These are phyloP conservation scores for Aspergillus sclerotioniger DNA, from an alignment of 495 filamentous ascomycete species.

Conservation along the genomic window DNA sequence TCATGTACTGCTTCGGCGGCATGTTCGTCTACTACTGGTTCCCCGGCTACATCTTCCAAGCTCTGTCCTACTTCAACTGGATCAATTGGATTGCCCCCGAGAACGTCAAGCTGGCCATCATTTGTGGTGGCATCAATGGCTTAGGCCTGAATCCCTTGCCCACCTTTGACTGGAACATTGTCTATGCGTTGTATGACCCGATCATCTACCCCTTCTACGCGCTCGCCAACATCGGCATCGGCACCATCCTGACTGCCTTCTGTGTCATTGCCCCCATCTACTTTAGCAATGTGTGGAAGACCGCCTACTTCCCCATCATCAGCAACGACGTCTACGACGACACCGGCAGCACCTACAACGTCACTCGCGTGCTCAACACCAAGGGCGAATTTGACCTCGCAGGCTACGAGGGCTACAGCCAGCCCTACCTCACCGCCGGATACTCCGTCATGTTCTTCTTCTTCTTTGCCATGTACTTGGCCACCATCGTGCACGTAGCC, in stretches of 20 bases:
- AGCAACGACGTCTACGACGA: slow-evolving; percentile 48
- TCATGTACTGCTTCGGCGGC: slow-evolving; percentile 49
- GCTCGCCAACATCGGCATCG: slow-evolving; percentile 44
- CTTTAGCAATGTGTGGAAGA: slow-evolving; percentile 17
- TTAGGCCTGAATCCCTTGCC: slow-evolving; percentile 48
- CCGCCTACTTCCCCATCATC: slow-evolving; percentile 46
- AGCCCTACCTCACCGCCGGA: slow-evolving; percentile 74
- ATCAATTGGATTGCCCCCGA: slow-evolving; percentile 26
- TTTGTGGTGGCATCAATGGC: slow-evolving; percentile 45
- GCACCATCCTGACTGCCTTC: slow-evolving; percentile 41
- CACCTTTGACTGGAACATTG: slow-evolving; percentile 59
- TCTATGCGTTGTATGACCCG: slow-evolving; percentile 54
- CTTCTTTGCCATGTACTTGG: neutral
- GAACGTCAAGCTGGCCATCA: slow-evolving; percentile 43
- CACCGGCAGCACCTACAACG: slow-evolving; percentile 43
- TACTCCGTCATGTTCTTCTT: neutral
- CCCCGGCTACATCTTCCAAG: neutral
- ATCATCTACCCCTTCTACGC: slow-evolving; percentile 62
- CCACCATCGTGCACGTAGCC: neutral
- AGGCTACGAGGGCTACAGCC: slow-evolving; percentile 72
- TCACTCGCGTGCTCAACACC: slow-evolving; percentile 41
- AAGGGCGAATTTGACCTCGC: slow-evolving; percentile 64
- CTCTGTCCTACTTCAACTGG: neutral
- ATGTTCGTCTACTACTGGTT: slow-evolving; percentile 56
- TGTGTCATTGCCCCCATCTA: slow-evolving; percentile 42